Evolutionary conservation across 2,329 filamentous ascomycete genomes (phyloP).

Genomic region (Periconia digitata): DNA sequence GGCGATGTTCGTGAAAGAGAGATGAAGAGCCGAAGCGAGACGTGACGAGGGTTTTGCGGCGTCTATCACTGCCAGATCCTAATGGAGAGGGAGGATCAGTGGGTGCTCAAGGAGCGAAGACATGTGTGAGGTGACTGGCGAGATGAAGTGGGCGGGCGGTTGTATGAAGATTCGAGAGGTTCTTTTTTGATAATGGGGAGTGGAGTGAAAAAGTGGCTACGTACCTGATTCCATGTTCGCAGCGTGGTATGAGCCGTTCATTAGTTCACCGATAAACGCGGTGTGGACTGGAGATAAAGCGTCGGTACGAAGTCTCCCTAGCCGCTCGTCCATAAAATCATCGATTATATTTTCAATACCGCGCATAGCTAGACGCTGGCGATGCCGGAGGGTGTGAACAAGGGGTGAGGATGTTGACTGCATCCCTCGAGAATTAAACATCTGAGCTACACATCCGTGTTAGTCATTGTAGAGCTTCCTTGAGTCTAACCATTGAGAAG

Average conservation of each 20-base stretch:
- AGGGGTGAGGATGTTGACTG: constrained; percentile 19
- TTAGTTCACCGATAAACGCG: constrained; percentile 17
- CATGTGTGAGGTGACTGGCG: not conserved
- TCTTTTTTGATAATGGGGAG: not conserved
- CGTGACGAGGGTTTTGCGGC: constrained; percentile 17
- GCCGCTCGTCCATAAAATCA: constrained; percentile 14
- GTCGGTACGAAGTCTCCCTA: constrained; percentile 13
- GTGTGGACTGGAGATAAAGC: constrained; percentile 15
- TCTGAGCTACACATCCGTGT: not conserved
- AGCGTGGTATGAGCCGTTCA: constrained; percentile 18
- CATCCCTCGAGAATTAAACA: not conserved
- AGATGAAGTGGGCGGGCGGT: not conserved
- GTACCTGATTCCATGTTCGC: constrained; percentile 23
- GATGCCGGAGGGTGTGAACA: constrained; percentile 27
- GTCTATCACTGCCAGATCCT: constrained; percentile 4
- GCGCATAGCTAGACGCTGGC: constrained; percentile 27
- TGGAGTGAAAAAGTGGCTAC: not conserved
- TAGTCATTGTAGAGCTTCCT: not conserved
- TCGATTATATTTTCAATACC: constrained; percentile 30
- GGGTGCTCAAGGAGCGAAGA: not conserved
- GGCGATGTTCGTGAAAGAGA: constrained; percentile 16
- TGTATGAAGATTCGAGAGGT: not conserved
- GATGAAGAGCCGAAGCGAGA: constrained; percentile 11
- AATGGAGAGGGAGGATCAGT: not conserved
- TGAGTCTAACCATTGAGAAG: not conserved